Evolutionary conservation across 2,329 filamentous ascomycete genomes (phyloP).

Genomic region (Fusarium buharicum): DNA sequence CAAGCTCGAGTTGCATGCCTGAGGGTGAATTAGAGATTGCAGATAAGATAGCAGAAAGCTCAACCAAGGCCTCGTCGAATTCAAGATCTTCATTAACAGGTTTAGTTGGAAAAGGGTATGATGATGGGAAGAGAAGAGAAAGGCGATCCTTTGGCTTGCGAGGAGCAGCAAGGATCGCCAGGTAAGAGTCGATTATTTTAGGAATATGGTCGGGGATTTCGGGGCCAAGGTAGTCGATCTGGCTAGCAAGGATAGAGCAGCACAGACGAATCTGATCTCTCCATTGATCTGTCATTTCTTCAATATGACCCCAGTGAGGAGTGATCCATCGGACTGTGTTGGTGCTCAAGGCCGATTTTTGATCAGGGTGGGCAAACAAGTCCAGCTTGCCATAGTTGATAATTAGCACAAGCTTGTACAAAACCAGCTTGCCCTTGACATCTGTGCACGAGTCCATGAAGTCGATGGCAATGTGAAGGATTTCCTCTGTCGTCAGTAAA

Average conservation of each 20-base stretch:
- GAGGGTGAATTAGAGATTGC: conserved; percentile 77
- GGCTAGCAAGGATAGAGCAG: conserved; percentile 89
- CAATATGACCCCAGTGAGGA: conserved; percentile 87
- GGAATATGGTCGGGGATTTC: conserved; percentile 90
- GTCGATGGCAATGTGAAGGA: conserved; percentile 89
- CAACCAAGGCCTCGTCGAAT: conserved; percentile 89
- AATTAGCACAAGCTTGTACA: conserved; percentile 93
- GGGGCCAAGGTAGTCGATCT: conserved; percentile 79
- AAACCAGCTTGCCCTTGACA: conserved; percentile 88
- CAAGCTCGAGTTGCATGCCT: conserved; percentile 79
- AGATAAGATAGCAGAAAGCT: conserved; percentile 87
- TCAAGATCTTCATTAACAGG: conserved; percentile 67
- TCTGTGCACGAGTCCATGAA: conserved; percentile 91
- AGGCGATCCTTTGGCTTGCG: conserved; percentile 70
- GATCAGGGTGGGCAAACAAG: conserved; percentile 82
- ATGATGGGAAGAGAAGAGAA: conserved; percentile 87
- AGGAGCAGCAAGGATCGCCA: conserved; percentile 72
- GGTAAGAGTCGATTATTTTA: conserved; percentile 90
- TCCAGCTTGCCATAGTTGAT: conserved; percentile 88
- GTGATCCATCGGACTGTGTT: conserved; percentile 92
- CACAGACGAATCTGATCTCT: conserved; percentile 92
- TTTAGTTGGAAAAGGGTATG: conserved; percentile 88
- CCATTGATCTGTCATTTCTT: conserved; percentile 83
- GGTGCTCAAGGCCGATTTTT: conserved; percentile 76
- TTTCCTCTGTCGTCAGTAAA: conserved; percentile 82